phyloP scores from a whole-genome alignment of 768 basidiomycete species.

The Rhizopogon vesiculosus region DNA sequence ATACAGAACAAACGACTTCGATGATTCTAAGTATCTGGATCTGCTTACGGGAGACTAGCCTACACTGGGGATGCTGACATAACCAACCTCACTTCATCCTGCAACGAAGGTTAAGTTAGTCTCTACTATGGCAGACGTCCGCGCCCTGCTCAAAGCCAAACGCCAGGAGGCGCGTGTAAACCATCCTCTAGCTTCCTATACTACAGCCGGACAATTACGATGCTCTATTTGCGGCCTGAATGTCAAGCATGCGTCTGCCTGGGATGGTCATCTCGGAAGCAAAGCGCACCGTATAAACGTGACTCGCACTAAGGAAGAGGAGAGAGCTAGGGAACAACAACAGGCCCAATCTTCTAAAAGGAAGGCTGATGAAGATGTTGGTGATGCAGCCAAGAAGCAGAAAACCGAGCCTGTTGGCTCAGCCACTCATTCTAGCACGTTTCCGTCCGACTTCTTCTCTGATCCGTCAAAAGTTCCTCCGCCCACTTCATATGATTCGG shows the following conservation, averaged over 20 bases:
- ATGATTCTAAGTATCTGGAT: no score
- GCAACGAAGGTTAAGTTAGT: not conserved
- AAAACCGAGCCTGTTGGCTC: conserved; percentile 13
- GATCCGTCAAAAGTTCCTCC: conserved; percentile 54
- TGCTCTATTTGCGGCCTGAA: conserved; percentile 58
- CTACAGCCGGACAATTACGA: conserved; percentile 57
- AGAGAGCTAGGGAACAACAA: conserved; percentile 35
- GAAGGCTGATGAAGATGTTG: conserved; percentile 20
- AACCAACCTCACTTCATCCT: not conserved
- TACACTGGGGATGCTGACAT: no score
- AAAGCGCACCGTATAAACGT: conserved; percentile 72
- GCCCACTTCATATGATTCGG: conserved; percentile 31
- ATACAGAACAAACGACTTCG: no score
- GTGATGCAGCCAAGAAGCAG: conserved; percentile 28
- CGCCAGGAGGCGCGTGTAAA: conserved; percentile 66
- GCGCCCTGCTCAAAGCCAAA: conserved; percentile 80
- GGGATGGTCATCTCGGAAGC: conserved; percentile 83
- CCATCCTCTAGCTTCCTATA: conserved; percentile 74
- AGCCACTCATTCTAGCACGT: conserved; percentile 15
- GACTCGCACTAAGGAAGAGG: conserved; percentile 52
- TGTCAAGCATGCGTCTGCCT: conserved; percentile 77
- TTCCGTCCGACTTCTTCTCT: conserved; percentile 80
- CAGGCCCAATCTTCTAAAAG: conserved; percentile 32
- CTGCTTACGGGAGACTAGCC: no score
- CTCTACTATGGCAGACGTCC: conserved; percentile 65